These are phyloP conservation scores for Saturnispora silvae DNA, from an alignment of 805 yeast genomes.

Conservation along the genomic window DNA sequence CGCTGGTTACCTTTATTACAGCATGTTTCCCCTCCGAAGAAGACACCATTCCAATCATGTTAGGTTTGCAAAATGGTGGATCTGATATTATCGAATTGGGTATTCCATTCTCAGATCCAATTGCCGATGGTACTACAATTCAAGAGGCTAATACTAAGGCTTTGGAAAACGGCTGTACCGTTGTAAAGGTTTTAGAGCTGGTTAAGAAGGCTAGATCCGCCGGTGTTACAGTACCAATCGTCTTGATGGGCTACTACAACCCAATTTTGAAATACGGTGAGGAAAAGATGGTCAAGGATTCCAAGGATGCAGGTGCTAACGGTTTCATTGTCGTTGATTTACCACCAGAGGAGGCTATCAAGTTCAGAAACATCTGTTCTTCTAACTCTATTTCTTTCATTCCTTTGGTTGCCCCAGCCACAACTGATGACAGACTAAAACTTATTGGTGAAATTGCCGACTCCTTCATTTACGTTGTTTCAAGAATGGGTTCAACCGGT, in stretches of 20 bases:
- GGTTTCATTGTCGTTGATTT: conserved; percentile 92
- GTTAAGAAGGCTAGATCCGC: conserved; percentile 64
- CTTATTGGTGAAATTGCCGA: conserved; percentile 80
- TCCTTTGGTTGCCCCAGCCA: conserved; percentile 94
- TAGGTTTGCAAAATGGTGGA: conserved; percentile 90
- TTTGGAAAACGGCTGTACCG: conserved; percentile 70
- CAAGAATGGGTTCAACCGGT: conserved; percentile 98
- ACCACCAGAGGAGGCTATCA: conserved; percentile 96
- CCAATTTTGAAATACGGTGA: conserved; percentile 90
- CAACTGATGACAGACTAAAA: conserved; percentile 80
- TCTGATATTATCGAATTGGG: conserved; percentile 93
- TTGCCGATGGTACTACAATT: conserved; percentile 97
- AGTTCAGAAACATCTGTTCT: conserved; percentile 66
- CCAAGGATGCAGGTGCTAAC: conserved; percentile 85
- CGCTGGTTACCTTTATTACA: conserved; percentile 84
- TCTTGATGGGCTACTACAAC: conserved; percentile 96
- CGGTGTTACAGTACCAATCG: conserved; percentile 82
- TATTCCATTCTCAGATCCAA: conserved; percentile 94
- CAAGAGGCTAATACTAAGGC: conserved; percentile 83
- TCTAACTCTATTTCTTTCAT: conserved; percentile 67
- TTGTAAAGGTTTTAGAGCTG: conserved; percentile 55
- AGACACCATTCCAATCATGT: conserved; percentile 77
- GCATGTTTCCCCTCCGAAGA: conserved; percentile 88
- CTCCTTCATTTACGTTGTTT: conserved; percentile 91
- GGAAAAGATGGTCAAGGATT: conserved; percentile 63